phyloP scores from a whole-genome alignment of 352 stramenopile species.

The Phytopythium montanum region DNA sequence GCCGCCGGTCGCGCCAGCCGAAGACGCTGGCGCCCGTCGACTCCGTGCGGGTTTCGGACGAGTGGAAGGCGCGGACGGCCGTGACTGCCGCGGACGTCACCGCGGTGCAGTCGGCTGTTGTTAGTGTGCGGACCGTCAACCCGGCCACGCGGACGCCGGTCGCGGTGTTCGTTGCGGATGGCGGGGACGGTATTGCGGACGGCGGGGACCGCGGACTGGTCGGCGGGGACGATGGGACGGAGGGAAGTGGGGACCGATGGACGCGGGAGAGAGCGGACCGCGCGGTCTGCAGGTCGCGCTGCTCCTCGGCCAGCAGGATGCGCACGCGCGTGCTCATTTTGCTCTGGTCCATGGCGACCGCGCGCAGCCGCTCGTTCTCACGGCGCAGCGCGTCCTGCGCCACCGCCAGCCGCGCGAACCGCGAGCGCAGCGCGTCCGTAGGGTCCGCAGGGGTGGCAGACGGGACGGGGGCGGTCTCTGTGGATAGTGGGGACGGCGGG shows the following conservation, averaged over 20 bases:
- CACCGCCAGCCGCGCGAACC: constrained; percentile 48
- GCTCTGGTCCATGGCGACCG: constrained; percentile 48
- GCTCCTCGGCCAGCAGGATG: constrained; percentile 55
- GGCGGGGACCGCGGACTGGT: neutral
- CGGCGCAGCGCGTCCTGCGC: constrained; percentile 48
- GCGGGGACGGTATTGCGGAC: neutral
- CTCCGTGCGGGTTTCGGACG: constrained; percentile 30
- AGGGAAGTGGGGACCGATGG: neutral
- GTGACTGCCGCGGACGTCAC: constrained; percentile 41
- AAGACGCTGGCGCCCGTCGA: constrained; percentile 53
- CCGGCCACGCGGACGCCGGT: neutral
- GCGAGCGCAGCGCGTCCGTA: constrained; percentile 24
- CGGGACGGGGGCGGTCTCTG: too few species aligned
- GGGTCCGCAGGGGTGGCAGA: neutral
- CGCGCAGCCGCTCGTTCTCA: constrained; percentile 55
- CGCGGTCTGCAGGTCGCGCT: constrained; percentile 29
- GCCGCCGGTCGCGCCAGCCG: constrained; percentile 54
- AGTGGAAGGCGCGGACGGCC: constrained; percentile 37
- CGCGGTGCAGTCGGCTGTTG: constrained; percentile 36
- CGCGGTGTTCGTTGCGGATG: neutral
- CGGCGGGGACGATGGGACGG: neutral
- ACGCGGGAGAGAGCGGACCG: neutral
- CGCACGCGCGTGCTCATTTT: constrained; percentile 49
- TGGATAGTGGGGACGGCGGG: neutral
- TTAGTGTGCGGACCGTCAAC: constrained; percentile 31